Base-by-base conservation (phyloP, 1,284 basidiomycete genomes). In the Naganishia sp. region DNA sequence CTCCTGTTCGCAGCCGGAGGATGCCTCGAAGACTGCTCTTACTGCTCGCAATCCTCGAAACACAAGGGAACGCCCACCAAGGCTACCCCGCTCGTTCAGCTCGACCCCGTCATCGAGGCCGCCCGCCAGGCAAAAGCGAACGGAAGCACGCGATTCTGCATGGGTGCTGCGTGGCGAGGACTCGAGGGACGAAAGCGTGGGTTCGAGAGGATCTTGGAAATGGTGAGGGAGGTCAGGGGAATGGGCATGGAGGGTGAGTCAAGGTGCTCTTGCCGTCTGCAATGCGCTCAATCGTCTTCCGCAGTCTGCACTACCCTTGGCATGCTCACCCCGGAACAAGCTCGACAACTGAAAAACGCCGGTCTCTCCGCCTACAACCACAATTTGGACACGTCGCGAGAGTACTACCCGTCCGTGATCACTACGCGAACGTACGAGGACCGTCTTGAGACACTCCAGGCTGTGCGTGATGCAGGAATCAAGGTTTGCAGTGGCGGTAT, bases 151-250 rank as follows among this genome's bases (percentile, higher is more conserved):
- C 85, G 95, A 28, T 98, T 98, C 82, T 99, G 95, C 80, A 98
- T 98, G 95, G 95, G 95, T 65, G 94, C 95, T 4, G 95, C 95
- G n/a, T 99, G 95, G 95, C 84, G 95, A 71, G 95, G 97, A 78
- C 85, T 98, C 55, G 88, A 90, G 33, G 94, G 95, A 3, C 86
- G 92, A 70, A 98, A 97, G 81, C 85, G 90, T 59, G 94, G 94
- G 1, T 99, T 99, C 74, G 90, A 97, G 77, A 86, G 88, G 72
- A 98, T 99, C 75, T 82, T 99, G 68, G 83, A 87, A 70, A 99
- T 98, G 94, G 95, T 99, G 54, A 78, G 75, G 56, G 85, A 85
- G 80, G 88, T 92, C 75, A 86, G 91, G 70, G 87, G 85, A 31
- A 94, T 94, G 92, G 90, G 86, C 48, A 93, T 94, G 92, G 92